A percentile compares a stretch with the other conserved stretches of the same genome.
Evolutionary conservation across 495 filamentous ascomycete genomes (phyloP).

Genomic region (Saxispiralis lemnorum): DNA sequence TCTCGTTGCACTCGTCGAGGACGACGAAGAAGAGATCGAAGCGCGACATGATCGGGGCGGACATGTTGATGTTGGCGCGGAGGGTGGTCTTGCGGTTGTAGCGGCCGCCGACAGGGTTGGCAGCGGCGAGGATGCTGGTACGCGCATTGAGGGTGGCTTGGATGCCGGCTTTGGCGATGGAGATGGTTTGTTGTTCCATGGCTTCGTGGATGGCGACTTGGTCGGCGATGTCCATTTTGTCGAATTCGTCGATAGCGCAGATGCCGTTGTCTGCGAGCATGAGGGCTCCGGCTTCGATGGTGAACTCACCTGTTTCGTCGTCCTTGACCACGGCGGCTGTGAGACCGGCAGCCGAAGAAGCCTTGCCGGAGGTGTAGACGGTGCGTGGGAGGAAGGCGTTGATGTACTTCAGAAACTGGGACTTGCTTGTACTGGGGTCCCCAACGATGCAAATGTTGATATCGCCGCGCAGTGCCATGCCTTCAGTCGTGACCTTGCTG

Average conservation of each 20-base stretch:
- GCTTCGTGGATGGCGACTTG: slow-evolving; percentile 99
- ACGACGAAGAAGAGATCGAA: slow-evolving; percentile 99
- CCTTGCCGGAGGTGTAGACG: slow-evolving; percentile 96
- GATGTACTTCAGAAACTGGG: slow-evolving; percentile 96
- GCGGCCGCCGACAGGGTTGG: slow-evolving; percentile 86
- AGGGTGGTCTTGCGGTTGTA: slow-evolving; percentile 94
- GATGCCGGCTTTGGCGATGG: slow-evolving; percentile 96
- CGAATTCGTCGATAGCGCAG: slow-evolving; percentile 97
- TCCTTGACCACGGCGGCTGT: slow-evolving; percentile 96
- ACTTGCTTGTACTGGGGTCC: slow-evolving; percentile 95
- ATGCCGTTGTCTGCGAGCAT: slow-evolving; percentile 97
- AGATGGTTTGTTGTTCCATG: slow-evolving; percentile 99
- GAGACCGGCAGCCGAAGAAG: slow-evolving; percentile 90
- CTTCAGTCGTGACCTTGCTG: slow-evolving; percentile 73
- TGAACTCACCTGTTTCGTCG: slow-evolving; percentile 95
- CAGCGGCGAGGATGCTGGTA: slow-evolving; percentile 86
- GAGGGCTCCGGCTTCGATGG: slow-evolving; percentile 92
- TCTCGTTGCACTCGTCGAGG: slow-evolving; percentile 89
- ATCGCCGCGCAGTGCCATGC: slow-evolving; percentile 84
- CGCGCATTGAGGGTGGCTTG: slow-evolving; percentile 93
- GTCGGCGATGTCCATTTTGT: slow-evolving; percentile 97
- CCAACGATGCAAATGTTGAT: slow-evolving; percentile 98
- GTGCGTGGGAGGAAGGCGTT: slow-evolving; percentile 88
- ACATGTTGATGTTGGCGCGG: slow-evolving; percentile 93
- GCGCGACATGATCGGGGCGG: slow-evolving; percentile 93